Evolutionary conservation across 495 filamentous ascomycete genomes (phyloP), one percentile per base, ranked within the genome.

Genomic region (Sabuloglossum arenarium): DNA sequence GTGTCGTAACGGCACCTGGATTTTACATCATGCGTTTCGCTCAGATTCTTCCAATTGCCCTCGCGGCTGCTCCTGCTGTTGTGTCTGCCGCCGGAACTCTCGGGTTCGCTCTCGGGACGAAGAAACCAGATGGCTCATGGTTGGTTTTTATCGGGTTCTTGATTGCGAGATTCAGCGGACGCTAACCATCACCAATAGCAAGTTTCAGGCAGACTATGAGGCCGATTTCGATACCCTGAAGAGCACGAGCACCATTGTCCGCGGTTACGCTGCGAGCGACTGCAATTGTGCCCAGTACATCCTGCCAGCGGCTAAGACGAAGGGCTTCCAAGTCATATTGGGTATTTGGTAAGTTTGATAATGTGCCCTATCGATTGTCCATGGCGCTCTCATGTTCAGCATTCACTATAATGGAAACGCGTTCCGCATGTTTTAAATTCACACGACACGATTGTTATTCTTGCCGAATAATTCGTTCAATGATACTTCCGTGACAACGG

Each of bases 251-350:
- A 77, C 71, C 29, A 60, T 86, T 8, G 82, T 88, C 42, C 79
- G 85, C 55, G 79, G 77, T 54, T 90, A 88, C 70, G 72, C 84
- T 24, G 79, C 81, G 16, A 65, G 64, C 28, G 80, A 84, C 61
- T 88, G 85, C 68, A 70, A 84, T 37, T 76, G 77, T 30, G 76
- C 84, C 28, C 65, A 76, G 64, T 69, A 79, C 55, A 79, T 87
- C 58, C 68, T 89, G 56, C 84, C 83, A 5, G 85, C 83, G 31
- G 82, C 86, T 9, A 77, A 81, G 70, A 65, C 65, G 53, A 82
- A 81, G 67, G 75, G 74, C n/a, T 82, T 85, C 69, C 70, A 87
- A 69, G 82, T 88, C 59, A 70, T 88, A 9, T 65, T 90, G 54
- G 85, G 84, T 59, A 76, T 88, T 62, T 90, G 85, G 85, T 85